Percentiles rank a stretch among this genome's conserved stretches.
These are phyloP conservation scores for Mortierella sp. DNA, from an alignment of 371 early-diverging fungal genomes.

Conservation along the genomic window DNA sequence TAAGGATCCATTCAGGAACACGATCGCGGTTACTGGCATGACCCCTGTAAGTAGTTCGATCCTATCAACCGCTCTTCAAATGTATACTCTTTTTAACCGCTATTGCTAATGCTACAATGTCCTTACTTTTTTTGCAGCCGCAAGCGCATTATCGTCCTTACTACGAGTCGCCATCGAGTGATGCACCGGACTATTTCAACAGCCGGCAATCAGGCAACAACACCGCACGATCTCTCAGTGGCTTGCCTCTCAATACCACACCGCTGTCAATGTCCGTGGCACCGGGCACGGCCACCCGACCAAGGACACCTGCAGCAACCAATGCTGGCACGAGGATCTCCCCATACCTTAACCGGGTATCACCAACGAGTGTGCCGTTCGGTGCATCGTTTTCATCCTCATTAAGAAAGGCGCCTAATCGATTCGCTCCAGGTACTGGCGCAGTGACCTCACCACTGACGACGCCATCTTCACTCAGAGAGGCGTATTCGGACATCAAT, in stretches of 20 bases:
- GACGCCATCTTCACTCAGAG: constrained; percentile 43
- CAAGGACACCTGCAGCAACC: constrained; percentile 38
- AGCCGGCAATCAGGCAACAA: constrained; percentile 25
- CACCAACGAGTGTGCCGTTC: constrained; percentile 33
- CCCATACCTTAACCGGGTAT: constrained; percentile 49
- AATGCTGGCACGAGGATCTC: constrained; percentile 21
- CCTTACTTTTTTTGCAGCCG: constrained; percentile 12
- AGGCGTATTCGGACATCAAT: constrained; percentile 22
- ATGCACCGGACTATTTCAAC: constrained; percentile 49
- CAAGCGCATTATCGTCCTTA: constrained; percentile 35
- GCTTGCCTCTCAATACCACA: constrained; percentile 29
- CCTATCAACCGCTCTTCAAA: background rate
- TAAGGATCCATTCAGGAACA: constrained; percentile 56
- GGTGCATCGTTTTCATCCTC: constrained; percentile 42
- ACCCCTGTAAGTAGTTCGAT: constrained; percentile 30
- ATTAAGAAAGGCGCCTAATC: constrained; percentile 26
- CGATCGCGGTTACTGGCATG: constrained; percentile 38
- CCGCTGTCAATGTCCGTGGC: constrained; percentile 48
- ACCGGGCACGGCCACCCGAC: constrained; percentile 4
- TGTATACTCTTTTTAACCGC: background rate
- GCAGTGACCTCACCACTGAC: constrained; percentile 41
- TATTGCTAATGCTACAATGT: no score
- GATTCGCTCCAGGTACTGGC: constrained; percentile 25
- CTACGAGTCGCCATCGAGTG: constrained; percentile 34
- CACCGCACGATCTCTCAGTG: constrained; percentile 18